Evolutionary conservation across 2,329 filamentous ascomycete species (phyloP), one percentile per base, ranked within the genome.

Genomic region (Pleurostoma richardsiae): DNA sequence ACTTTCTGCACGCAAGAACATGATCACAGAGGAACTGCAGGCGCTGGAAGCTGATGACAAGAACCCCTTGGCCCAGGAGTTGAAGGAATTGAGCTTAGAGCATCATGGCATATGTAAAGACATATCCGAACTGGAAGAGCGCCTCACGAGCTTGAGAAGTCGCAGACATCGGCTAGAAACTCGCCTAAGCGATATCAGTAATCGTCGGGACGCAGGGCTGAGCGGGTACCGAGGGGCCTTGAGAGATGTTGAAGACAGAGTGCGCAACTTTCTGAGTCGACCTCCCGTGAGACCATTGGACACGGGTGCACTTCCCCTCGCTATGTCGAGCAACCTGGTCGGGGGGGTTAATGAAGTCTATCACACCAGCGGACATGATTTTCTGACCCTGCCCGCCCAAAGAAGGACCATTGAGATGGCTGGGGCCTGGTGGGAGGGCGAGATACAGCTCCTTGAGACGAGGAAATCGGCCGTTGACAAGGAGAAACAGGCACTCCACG

Each of bases 341-440:
- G 52, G 55, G 27, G 52, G 56, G 11, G 43, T 53, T 5, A 48
- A 41, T 4, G 49, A 58, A 4, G 49, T 53, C 2, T 53, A 50
- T 10, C 56, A 56, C 1, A 57, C 67, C 0, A 68, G 64, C 1
- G 76, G 76, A 0, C 49, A 65, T 4, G 77, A 80, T 33, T 88
- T 88, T 45, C 59, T 84, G 33, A 69, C 72, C 3, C 68, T 90
- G 6, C 77, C 81, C 1, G 75, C 81, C 0, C 80, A 85, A 54
- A 74, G 85, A 19, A 73, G 86, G 41, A 90, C 86, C 0, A 60
- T 84, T 2, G 79, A 80, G 10, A 84, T 90, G 82, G 86, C 86
- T 0, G 79, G 73, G 49, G 76, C 83, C 10, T 87, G 86, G 74
- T 90, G 85, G 82, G 73, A 79, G 45, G 74, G 76, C 5, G 85